phyloP scores from a whole-genome alignment of 192 early-diverging fungal genomes.

The Linnemannia schmuckeri region DNA sequence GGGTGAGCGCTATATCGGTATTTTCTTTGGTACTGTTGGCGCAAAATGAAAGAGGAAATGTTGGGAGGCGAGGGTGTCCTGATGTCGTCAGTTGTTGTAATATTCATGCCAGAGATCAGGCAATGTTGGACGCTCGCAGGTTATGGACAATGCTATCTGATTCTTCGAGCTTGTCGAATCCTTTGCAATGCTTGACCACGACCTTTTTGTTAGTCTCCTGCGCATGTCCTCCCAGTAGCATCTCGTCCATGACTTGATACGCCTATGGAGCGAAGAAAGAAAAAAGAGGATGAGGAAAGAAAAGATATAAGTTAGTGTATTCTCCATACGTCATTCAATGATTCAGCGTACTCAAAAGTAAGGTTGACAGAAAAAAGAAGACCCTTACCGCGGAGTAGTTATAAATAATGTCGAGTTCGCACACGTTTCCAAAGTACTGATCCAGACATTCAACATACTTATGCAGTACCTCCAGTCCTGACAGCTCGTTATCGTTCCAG shows the following conservation, averaged over 20 bases:
- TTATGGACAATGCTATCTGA: constrained; percentile 55
- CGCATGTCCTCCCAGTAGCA: constrained; percentile 56
- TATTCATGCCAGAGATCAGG: constrained; percentile 12
- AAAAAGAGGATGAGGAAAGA: neutral
- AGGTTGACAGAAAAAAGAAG: neutral
- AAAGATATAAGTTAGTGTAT: neutral
- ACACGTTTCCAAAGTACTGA: constrained; percentile 70
- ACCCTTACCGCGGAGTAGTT: constrained; percentile 61
- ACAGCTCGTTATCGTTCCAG: constrained; percentile 67
- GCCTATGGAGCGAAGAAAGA: constrained; percentile 30
- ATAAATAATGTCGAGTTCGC: constrained; percentile 69
- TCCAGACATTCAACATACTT: constrained; percentile 68
- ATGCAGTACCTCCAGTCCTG: constrained; percentile 63
- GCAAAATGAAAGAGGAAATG: neutral
- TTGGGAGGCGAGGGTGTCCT: neutral
- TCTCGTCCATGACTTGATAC: constrained; percentile 62
- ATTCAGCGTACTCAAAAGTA: too few species aligned
- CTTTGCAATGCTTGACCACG: constrained; percentile 56
- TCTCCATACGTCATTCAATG: neutral
- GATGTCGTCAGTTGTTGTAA: neutral
- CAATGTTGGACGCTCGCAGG: constrained; percentile 54
- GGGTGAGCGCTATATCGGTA: neutral
- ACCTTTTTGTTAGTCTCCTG: constrained; percentile 59
- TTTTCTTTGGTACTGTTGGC: neutral
- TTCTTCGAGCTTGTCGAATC: constrained; percentile 56